phyloP scores from a whole-genome alignment of 163 green algal genomes.

The Coccomyxa subellipsoidea region DNA sequence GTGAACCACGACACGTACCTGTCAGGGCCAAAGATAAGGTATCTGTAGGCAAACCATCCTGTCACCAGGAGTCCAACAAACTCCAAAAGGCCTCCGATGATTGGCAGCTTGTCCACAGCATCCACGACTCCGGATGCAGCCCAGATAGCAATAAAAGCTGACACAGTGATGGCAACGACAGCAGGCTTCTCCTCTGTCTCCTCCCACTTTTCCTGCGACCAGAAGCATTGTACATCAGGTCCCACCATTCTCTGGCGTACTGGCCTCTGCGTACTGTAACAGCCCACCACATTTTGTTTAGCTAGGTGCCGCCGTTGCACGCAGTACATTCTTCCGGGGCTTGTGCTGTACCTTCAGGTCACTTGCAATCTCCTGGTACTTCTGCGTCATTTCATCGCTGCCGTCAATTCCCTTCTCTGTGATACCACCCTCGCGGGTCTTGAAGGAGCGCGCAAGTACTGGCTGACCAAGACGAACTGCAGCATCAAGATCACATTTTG shows the following conservation, averaged over 20 bases:
- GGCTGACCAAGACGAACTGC: not conserved
- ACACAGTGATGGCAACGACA: constrained; percentile 40
- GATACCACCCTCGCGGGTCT: not conserved
- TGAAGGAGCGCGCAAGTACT: not conserved
- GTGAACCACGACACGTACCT: constrained; percentile 1
- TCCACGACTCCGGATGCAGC: constrained; percentile 39
- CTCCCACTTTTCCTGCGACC: constrained; percentile 41
- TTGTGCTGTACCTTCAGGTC: not conserved
- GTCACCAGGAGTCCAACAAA: constrained; percentile 50
- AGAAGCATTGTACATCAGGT: not conserved
- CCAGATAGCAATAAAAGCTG: constrained; percentile 18
- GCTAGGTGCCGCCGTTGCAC: not conserved
- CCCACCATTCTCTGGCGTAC: not conserved
- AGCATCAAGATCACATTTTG: not conserved
- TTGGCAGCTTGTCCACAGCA: constrained; percentile 42
- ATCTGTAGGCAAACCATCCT: constrained; percentile 54
- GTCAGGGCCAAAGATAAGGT: constrained; percentile 39
- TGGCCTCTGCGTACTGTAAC: not conserved
- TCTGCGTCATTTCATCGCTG: not conserved
- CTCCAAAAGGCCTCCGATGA: constrained; percentile 44
- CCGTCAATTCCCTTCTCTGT: not conserved
- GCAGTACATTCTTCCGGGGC: not conserved
- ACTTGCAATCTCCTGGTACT: not conserved
- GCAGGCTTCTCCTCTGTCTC: constrained; percentile 45
- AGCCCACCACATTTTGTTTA: not conserved